Conservation (phyloP, 192 early-diverging fungal species). For the Podila epicladia region DNA sequence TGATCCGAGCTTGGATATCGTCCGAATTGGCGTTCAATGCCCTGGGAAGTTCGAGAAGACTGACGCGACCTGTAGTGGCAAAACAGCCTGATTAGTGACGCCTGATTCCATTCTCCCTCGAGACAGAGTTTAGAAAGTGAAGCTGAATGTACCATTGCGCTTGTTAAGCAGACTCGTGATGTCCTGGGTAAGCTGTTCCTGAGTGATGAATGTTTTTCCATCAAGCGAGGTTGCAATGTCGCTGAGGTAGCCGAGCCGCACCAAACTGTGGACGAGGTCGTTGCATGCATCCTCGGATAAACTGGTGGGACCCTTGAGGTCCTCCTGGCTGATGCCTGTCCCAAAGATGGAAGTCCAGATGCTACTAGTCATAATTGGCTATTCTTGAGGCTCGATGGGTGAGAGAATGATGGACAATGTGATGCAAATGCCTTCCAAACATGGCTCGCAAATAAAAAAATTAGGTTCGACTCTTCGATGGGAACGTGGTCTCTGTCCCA, state of each 20-base stretch:
- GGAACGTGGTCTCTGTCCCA: background rate
- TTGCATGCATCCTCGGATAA: conserved; percentile 43
- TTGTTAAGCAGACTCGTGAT: conserved; percentile 16
- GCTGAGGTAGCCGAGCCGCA: conserved; percentile 29
- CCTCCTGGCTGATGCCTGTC: conserved; percentile 16
- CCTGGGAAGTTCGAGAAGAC: conserved; percentile 31
- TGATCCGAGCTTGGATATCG: conserved; percentile 29
- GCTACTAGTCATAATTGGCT: conserved; percentile 15
- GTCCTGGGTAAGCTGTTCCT: conserved; percentile 33
- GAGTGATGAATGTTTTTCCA: conserved; percentile 44
- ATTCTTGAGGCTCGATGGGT: background rate
- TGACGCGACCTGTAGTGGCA: conserved; percentile 18
- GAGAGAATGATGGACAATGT: background rate
- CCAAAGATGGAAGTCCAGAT: conserved; percentile 46
- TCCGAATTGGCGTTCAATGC: conserved; percentile 23
- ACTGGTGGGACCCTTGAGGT: conserved; percentile 17
- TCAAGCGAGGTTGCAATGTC: conserved; percentile 27
- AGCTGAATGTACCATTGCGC: conserved; percentile 15
- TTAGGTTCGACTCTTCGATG: background rate
- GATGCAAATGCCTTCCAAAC: background rate
- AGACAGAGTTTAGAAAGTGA: too few relatives aligned
- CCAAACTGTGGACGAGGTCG: conserved; percentile 28
- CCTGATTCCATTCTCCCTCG: background rate
- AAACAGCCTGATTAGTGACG: background rate
- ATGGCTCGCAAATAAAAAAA: conserved; percentile 1